Evolutionary conservation across 2,329 filamentous ascomycete species (phyloP).

Genomic region (Thelonectria discophora): DNA sequence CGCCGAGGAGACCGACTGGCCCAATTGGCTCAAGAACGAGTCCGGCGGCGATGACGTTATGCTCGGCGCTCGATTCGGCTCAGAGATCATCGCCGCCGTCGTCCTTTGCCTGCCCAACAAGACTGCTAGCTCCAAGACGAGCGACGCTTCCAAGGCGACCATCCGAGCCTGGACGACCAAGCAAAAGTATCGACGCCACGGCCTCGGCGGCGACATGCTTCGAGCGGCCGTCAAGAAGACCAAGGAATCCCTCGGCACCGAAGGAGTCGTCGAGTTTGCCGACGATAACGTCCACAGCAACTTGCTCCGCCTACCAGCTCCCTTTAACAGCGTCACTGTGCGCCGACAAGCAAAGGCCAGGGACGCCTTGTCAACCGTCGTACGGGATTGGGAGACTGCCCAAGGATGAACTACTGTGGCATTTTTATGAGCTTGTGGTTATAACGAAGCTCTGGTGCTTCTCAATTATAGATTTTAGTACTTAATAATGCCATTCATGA

Average conservation of each 20-base stretch:
- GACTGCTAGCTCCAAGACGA: constrained; percentile 9
- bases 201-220: constrained; percentile 76
- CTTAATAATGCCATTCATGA: neutral
- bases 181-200: constrained; percentile 72
- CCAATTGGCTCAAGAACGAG: constrained; percentile 60
- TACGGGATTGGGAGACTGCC: constrained; percentile 33
- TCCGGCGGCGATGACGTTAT: constrained; percentile 59
- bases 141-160: constrained; percentile 65
- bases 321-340: constrained; percentile 68
- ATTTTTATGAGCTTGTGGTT: neutral
- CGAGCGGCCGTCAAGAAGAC: constrained; percentile 74
- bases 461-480: neutral
- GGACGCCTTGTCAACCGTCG: constrained; percentile 51
- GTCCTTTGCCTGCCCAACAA: constrained; percentile 65
- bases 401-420: neutral
- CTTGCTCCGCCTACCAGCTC: constrained; percentile 60
- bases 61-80: constrained; percentile 71
- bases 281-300: constrained; percentile 78
- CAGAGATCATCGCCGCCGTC: constrained; percentile 74
- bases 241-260: constrained; percentile 68
- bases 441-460: neutral
- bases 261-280: constrained; percentile 72
- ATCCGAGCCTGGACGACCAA: constrained; percentile 85
- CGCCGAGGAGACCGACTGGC: constrained; percentile 70
- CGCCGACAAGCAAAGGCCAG: constrained; percentile 63